Evolutionary conservation across 441 rosid species (phyloP).

Genomic region (Pelargonium citronellum): DNA sequence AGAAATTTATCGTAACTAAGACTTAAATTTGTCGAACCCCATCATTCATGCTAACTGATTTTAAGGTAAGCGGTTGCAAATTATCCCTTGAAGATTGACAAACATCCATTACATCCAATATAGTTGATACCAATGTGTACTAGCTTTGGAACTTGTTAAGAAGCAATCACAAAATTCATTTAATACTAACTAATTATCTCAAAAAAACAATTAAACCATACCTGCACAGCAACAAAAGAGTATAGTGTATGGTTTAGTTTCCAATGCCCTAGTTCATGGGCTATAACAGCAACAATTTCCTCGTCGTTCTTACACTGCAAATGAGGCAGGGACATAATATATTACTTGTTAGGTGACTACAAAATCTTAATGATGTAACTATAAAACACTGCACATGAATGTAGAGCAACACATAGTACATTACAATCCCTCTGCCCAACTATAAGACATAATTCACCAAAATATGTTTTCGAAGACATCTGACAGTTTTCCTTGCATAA

Average conservation of each 20-base stretch:
- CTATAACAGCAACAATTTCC: constrained; percentile 92
- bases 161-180: not conserved
- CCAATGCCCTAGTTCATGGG: constrained; percentile 98
- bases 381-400: not conserved
- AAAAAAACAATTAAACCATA: constrained; percentile 24
- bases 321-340: not conserved
- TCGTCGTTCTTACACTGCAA: constrained; percentile 84
- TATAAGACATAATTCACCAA: not conserved
- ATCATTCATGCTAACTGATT: not conserved
- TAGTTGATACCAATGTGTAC: not conserved
- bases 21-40: not conserved
- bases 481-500: not conserved
- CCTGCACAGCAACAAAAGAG: constrained; percentile 89
- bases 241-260: constrained; percentile 90
- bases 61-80: not conserved
- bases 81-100: not conserved
- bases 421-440: not conserved
- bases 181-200: not conserved
- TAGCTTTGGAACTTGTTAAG: not conserved
- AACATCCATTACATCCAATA: constrained; percentile 5
- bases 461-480: not conserved
- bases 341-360: not conserved
- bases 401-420: too few relatives aligned
- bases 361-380: not conserved
- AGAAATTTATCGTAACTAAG: not conserved